Conservation (phyloP, 2,329 filamentous ascomycete species). For the Xylaria sp. region DNA sequence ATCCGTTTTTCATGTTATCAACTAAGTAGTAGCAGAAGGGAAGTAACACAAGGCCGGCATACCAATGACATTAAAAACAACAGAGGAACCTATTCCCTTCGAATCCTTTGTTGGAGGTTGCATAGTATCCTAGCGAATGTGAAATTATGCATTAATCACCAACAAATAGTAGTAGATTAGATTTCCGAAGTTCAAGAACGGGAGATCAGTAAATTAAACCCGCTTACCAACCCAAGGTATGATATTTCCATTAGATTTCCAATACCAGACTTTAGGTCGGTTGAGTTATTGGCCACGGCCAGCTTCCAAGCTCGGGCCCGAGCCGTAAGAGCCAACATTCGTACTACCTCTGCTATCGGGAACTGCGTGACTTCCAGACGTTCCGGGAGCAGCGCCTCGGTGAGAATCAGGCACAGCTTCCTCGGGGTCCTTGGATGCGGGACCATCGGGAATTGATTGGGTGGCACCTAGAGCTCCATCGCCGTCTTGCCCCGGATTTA, state of each 20-base stretch:
- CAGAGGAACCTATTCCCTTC: not conserved
- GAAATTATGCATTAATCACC: not conserved
- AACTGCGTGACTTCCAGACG: not conserved
- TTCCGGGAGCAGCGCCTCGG: not conserved
- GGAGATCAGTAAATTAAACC: not conserved
- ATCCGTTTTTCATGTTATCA: too few species aligned
- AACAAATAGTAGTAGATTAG: not conserved
- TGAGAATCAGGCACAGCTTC: not conserved
- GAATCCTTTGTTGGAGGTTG: too few species aligned
- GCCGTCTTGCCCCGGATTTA: slow-evolving; percentile 30
- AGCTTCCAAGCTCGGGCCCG: slow-evolving; percentile 25
- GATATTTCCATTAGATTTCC: not conserved
- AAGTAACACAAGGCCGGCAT: too few species aligned
- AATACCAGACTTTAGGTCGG: not conserved
- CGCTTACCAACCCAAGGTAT: not conserved
- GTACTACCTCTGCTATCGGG: slow-evolving; percentile 9
- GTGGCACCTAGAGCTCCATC: not conserved
- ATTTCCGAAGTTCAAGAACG: not conserved
- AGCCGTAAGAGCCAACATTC: slow-evolving; percentile 18
- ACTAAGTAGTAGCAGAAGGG: too few species aligned
- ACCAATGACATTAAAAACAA: too few species aligned
- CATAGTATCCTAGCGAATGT: too few species aligned
- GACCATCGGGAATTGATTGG: not conserved
- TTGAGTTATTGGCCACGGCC: not conserved
- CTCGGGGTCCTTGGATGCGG: not conserved